Base-by-base conservation (phyloP, 306 rosid species). In the Trifolium pratense region DNA sequence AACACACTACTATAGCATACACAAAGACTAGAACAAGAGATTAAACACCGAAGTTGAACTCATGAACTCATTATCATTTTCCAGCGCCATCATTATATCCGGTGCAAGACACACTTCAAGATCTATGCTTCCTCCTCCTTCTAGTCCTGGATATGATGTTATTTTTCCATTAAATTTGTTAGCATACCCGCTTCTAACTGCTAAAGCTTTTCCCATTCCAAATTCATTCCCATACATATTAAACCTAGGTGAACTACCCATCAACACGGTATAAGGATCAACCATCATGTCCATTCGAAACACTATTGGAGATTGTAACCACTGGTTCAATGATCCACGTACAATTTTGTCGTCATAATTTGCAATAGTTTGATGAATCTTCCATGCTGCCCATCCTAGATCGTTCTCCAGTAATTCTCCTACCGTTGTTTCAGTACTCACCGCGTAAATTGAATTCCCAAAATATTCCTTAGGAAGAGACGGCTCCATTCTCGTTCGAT, bases 181-280 rank as follows among this genome's bases (percentile, higher is more conserved):
- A 0, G 84, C 89, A 43, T 84, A 88, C 0, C 97, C 93, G 37
- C 91, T 84, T 4, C 81, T 75, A 89, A 85, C 71, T 7, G 78
- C 83, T 76, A 88, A 36, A 0, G 88, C 87, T 71, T 88, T 88
- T 9, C 93, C 97, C 93, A 89, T 85, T 45, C 97, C 93, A 64
- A 92, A 88, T 40, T 89, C 87, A 43, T 70, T 82, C 16, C 85
- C 89, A 59, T 83, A 89, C 85, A 80, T 75, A 31, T 85, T 70
- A 65, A 89, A 89, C 48, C 89, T 80, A 0, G 92, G 91, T 3
- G 91, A 84, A 57, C 93, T 89, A 7, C 83, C 70, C 77, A 89
- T 73, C 76, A 80, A 6, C 62, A 92, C 82, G n/a, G 39, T 26
- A 7, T 9, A 9, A 0, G 74, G 83, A 16, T 85, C 88, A 17